Evolutionary conservation across 2,329 filamentous ascomycete genomes (phyloP).

Genomic region (Fusarium oxysporum): DNA sequence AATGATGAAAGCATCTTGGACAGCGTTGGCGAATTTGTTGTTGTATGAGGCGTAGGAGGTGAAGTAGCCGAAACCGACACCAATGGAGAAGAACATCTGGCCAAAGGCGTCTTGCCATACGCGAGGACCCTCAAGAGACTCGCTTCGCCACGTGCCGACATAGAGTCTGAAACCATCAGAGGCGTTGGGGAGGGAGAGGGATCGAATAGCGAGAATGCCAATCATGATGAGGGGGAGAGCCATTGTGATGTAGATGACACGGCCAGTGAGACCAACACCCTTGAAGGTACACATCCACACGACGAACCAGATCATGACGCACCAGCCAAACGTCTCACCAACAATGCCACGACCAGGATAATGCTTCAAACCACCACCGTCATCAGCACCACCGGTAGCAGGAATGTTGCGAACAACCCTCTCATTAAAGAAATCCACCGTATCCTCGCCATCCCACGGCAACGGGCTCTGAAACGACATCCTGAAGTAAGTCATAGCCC

Average conservation of each 20-base stretch:
- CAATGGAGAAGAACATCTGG: constrained; percentile 56
- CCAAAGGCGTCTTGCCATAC: constrained; percentile 65
- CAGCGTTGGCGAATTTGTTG: constrained; percentile 61
- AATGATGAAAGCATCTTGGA: constrained; percentile 66
- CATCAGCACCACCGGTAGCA: neutral
- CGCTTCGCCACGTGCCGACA: constrained; percentile 54
- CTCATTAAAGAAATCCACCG: neutral
- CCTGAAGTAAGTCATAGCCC: constrained; percentile 68
- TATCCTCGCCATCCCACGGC: constrained; percentile 57
- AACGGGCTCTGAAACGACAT: constrained; percentile 63
- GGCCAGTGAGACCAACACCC: constrained; percentile 64
- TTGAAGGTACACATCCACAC: constrained; percentile 69
- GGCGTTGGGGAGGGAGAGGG: constrained; percentile 63
- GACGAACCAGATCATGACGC: constrained; percentile 65
- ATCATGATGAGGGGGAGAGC: constrained; percentile 65
- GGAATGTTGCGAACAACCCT: constrained; percentile 52
- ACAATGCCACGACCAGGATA: constrained; percentile 59
- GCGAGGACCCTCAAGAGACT: constrained; percentile 51
- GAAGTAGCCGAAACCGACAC: constrained; percentile 67
- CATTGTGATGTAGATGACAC: constrained; percentile 68
- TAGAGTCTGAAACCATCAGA: constrained; percentile 59
- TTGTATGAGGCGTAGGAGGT: constrained; percentile 68
- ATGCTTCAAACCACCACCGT: constrained; percentile 3
- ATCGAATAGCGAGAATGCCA: constrained; percentile 62
- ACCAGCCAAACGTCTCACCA: constrained; percentile 66